A percentile compares a stretch with the other conserved stretches of the same genome.
phyloP scores from a whole-genome alignment of 2,329 filamentous ascomycete genomes.

The Penicillium crustosum region DNA sequence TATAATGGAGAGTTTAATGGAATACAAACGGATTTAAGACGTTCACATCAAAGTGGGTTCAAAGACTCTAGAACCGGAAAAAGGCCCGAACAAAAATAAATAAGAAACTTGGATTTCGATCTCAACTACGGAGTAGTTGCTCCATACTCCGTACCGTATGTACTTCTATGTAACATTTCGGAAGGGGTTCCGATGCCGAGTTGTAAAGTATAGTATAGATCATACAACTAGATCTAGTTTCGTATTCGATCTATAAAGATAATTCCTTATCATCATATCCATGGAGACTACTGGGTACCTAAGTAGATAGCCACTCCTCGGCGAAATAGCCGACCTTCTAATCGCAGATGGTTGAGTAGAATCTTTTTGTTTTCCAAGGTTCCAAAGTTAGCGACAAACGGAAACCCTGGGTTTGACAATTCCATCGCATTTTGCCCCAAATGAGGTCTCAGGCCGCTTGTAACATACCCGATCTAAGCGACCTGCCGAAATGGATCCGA shows the following conservation, averaged over 20 bases:
- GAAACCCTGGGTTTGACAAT: neutral
- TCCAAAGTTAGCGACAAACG: neutral
- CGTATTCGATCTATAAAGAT: neutral
- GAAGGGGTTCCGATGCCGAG: neutral
- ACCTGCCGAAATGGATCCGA: slow-evolving; percentile 4
- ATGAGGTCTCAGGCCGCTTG: slow-evolving; percentile 7
- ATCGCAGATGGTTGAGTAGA: neutral
- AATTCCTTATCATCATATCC: neutral
- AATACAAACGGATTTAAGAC: neutral
- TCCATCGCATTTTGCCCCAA: neutral
- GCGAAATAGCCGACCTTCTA: neutral
- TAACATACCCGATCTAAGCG: slow-evolving; percentile 24
- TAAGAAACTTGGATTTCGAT: neutral
- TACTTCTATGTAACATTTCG: neutral
- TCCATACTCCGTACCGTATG: neutral
- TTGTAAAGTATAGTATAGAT: neutral
- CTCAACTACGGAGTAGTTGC: too few species aligned
- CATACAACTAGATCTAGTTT: neutral
- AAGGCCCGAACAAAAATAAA: neutral
- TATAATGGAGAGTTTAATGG: too few species aligned
- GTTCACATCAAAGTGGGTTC: neutral
- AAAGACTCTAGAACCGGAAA: neutral
- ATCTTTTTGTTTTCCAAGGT: neutral
- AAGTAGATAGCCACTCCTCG: neutral
- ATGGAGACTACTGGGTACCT: too few species aligned